Conservation (phyloP, 345 rosid genomes). For the Melastoma malabathricum region DNA sequence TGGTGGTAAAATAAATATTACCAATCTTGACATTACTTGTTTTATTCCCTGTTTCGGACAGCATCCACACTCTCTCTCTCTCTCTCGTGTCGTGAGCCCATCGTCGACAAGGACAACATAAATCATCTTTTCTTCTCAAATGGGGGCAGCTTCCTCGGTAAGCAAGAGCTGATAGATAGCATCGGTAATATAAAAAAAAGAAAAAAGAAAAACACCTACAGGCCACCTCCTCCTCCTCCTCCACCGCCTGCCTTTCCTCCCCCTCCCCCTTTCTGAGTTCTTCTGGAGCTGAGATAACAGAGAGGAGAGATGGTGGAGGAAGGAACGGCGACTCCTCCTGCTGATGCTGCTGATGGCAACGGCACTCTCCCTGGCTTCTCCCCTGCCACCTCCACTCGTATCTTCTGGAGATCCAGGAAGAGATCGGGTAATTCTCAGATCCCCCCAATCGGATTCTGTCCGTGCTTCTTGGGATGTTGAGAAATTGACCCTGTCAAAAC, state of each 20-base stretch:
- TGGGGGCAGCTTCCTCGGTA: constrained; percentile 1
- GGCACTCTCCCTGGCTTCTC: constrained; percentile 51
- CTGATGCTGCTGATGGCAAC: constrained; percentile 14
- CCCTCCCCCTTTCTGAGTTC: neutral
- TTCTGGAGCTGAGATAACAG: neutral
- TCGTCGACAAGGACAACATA: too few relatives aligned
- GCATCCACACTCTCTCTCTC: too few relatives aligned
- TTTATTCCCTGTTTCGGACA: too few relatives aligned
- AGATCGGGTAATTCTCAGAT: constrained; percentile 51
- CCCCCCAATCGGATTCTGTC: too few relatives aligned
- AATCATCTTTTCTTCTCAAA: too few relatives aligned
- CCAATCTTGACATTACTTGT: too few relatives aligned
- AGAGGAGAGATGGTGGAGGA: constrained; percentile 14
- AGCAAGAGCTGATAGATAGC: neutral
- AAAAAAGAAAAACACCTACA: neutral
- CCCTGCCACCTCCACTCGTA: constrained; percentile 49
- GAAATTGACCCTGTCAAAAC: too few relatives aligned
- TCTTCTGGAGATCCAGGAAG: constrained; percentile 70
- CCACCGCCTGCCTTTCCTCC: neutral
- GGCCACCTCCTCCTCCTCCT: neutral
- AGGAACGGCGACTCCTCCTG: constrained; percentile 8
- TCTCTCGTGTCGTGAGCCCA: too few relatives aligned
- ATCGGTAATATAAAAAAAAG: neutral
- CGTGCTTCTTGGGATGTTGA: too few relatives aligned
- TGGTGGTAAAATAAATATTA: too few relatives aligned